These are phyloP conservation scores for Rhynchosporium graminicola DNA, from an alignment of 2,329 filamentous ascomycete species.

Conservation along the genomic window DNA sequence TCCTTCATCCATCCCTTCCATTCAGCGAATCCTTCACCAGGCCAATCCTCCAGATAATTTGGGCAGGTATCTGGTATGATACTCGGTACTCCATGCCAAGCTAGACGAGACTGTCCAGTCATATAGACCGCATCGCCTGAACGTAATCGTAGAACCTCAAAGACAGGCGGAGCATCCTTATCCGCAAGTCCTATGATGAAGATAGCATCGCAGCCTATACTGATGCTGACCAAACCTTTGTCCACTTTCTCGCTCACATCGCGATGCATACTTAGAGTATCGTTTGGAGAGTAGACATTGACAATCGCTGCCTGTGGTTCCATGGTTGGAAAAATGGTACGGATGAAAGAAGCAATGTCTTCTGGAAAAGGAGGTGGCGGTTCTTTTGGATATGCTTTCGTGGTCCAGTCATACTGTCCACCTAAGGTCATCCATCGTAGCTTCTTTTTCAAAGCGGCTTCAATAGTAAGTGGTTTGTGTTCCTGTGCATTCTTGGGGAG, in stretches of 20 bases:
- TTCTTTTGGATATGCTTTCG: constrained; percentile 74
- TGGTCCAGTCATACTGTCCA: constrained; percentile 95
- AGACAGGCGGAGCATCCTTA: constrained; percentile 33
- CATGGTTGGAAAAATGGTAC: constrained; percentile 73
- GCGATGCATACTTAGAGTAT: constrained; percentile 88
- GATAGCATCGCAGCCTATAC: constrained; percentile 84
- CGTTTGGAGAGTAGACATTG: constrained; percentile 88
- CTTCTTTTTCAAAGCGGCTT: constrained; percentile 73
- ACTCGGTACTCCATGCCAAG: constrained; percentile 94
- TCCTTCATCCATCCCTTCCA: constrained; percentile 88
- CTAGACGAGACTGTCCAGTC: constrained; percentile 77
- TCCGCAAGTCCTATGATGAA: constrained; percentile 73
- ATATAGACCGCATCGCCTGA: constrained; percentile 93
- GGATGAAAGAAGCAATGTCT: constrained; percentile 70
- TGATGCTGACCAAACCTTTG: constrained; percentile 78
- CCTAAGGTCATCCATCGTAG: constrained; percentile 94
- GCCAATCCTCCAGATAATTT: constrained; percentile 72
- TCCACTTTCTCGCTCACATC: constrained; percentile 88
- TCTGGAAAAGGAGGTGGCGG: constrained; percentile 70
- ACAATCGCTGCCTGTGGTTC: constrained; percentile 86
- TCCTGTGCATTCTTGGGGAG: constrained; percentile 68
- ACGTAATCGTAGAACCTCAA: constrained; percentile 65
- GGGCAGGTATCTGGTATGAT: constrained; percentile 81
- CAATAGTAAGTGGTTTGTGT: constrained; percentile 73
- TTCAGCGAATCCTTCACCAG: constrained; percentile 50